A percentile compares a stretch with the other conserved stretches of the same genome.
Conservation (phyloP, 305 asterid species). For the Fraxinus albicans region DNA sequence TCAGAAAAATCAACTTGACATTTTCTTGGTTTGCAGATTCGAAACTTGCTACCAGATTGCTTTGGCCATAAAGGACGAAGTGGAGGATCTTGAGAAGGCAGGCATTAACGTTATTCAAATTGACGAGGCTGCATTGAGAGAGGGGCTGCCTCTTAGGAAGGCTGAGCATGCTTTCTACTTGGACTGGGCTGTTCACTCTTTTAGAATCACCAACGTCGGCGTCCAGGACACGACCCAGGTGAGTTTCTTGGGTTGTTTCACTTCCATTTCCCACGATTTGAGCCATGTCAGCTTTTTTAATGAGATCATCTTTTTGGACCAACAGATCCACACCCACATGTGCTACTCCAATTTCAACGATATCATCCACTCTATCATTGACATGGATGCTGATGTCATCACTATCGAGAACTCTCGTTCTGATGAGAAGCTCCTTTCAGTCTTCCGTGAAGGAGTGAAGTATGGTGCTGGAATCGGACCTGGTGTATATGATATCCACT, state of each 20-base stretch:
- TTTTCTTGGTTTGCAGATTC: not conserved
- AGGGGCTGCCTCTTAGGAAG: not conserved
- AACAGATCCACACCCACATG: slow-evolving; percentile 93
- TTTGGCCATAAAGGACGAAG: not conserved
- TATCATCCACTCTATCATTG: slow-evolving; percentile 75
- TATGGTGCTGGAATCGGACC: slow-evolving; percentile 89
- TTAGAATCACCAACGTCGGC: not conserved
- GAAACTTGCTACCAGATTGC: not conserved
- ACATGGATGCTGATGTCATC: slow-evolving; percentile 91
- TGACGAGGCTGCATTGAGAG: not conserved
- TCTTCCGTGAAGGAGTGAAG: slow-evolving; percentile 77
- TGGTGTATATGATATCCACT: slow-evolving; percentile 82
- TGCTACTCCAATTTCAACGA: slow-evolving; percentile 92
- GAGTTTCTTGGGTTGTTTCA: not conserved
- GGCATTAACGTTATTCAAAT: not conserved
- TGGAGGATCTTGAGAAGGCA: not conserved
- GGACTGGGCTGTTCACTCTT: not conserved
- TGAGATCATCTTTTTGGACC: not conserved
- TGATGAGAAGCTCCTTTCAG: slow-evolving; percentile 78
- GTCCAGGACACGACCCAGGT: not conserved
- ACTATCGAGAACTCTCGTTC: slow-evolving; percentile 86
- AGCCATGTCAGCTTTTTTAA: not conserved
- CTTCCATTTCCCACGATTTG: not conserved
- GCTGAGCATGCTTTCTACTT: not conserved
- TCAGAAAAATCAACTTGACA: not conserved